A percentile compares a stretch with the other conserved stretches of the same genome.
phyloP scores from a whole-genome alignment of 2,329 filamentous ascomycete genomes.

The Pseudogymnoascus sp. region DNA sequence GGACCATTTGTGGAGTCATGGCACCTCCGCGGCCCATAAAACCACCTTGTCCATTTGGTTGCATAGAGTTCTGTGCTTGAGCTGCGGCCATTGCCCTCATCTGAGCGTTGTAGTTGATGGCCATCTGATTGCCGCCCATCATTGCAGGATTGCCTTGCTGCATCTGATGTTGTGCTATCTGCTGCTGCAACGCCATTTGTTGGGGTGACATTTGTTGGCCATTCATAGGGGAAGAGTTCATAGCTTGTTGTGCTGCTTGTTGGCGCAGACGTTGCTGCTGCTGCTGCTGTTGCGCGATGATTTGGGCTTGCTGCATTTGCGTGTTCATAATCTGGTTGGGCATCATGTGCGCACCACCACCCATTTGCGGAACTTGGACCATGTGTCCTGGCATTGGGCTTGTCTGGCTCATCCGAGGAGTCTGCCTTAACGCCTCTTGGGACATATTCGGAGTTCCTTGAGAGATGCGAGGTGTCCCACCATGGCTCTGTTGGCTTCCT shows the following conservation, averaged over 20 bases:
- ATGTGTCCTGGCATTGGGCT: conserved; percentile 54
- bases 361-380: conserved; percentile 47
- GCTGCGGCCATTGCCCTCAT: conserved; percentile 18
- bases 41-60: conserved; percentile 23
- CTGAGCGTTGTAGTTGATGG: conserved; percentile 18
- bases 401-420: conserved; percentile 53
- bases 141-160: conserved; percentile 19
- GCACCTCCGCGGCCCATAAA: conserved; percentile 29
- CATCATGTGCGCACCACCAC: conserved; percentile 42
- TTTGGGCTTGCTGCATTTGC: conserved; percentile 27
- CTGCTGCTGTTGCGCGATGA: conserved; percentile 18
- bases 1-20: conserved; percentile 30
- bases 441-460: conserved; percentile 52
- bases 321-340: conserved; percentile 30
- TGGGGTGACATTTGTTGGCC: conserved; percentile 22
- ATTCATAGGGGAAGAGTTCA: conserved; percentile 11
- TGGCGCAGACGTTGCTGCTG: conserved; percentile 28
- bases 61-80: conserved; percentile 15
- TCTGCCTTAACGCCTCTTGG: conserved; percentile 39
- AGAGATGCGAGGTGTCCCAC: conserved; percentile 54
- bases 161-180: conserved; percentile 27
- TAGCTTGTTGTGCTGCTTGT: conserved; percentile 36
- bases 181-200: conserved; percentile 35
- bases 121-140: conserved; percentile 13
- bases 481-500: conserved; percentile 58